Percentiles rank a stretch among this genome's conserved stretches.
Conservation (phyloP, 345 rosid genomes). For the Gossypium sturtianum region DNA sequence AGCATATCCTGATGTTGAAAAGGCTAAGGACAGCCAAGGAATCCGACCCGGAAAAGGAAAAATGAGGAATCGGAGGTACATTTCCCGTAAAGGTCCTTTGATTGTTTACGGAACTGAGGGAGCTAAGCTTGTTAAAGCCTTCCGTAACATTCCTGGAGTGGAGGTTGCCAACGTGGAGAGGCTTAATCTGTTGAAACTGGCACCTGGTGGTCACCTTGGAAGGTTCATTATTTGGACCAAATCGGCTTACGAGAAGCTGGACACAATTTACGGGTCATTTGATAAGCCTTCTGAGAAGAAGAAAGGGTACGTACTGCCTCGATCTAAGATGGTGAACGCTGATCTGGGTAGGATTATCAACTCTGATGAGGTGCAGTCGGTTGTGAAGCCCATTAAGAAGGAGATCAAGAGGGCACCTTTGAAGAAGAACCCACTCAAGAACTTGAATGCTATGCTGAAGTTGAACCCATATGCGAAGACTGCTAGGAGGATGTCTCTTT, state of each 20-base stretch:
- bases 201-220: slow-evolving; percentile 98
- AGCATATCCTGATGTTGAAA: slow-evolving; percentile 78
- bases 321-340: slow-evolving; percentile 94
- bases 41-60: slow-evolving; percentile 93
- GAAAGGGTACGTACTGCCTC: slow-evolving; percentile 82
- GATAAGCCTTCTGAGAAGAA: slow-evolving; percentile 81
- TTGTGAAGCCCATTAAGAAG: slow-evolving; percentile 73
- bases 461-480: slow-evolving; percentile 95
- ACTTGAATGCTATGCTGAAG: slow-evolving; percentile 70
- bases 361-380: slow-evolving; percentile 93
- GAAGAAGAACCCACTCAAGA: slow-evolving; percentile 96
- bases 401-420: slow-evolving; percentile 64
- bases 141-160: slow-evolving; percentile 90
- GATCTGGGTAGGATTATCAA: slow-evolving; percentile 88
- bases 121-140: slow-evolving; percentile 80
- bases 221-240: slow-evolving; percentile 93
- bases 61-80: slow-evolving; percentile 80
- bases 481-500: slow-evolving; percentile 83
- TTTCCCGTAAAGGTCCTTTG: slow-evolving; percentile 84
- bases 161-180: slow-evolving; percentile 86
- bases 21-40: slow-evolving; percentile 79
- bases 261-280: slow-evolving; percentile 76
- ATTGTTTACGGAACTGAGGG: slow-evolving; percentile 81
- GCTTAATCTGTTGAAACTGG: slow-evolving; percentile 71
- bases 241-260: slow-evolving; percentile 91